Percentiles rank a stretch among this genome's conserved stretches.
These are phyloP conservation scores for Tuber microsphaerosporum DNA, from an alignment of 495 filamentous ascomycete genomes.

Conservation along the genomic window DNA sequence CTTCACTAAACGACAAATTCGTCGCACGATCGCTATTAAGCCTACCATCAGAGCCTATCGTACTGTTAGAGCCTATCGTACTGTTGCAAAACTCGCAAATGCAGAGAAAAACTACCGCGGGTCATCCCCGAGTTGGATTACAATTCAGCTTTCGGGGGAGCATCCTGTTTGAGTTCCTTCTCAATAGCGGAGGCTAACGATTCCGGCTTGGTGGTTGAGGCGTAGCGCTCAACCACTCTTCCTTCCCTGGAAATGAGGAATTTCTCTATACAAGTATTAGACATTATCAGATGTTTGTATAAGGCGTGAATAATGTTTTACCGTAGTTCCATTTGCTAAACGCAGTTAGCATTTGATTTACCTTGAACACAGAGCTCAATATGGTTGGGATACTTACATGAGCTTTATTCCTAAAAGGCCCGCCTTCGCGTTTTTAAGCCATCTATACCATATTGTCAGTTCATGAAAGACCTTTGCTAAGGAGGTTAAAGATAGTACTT, in stretches of 20 bases:
- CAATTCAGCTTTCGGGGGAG: conserved; percentile 13
- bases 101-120: not conserved
- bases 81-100: not conserved
- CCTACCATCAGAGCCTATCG: not conserved
- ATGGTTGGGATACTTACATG: conserved; percentile 55
- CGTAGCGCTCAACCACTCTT: conserved; percentile 72
- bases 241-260: conserved; percentile 84
- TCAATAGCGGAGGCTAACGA: conserved; percentile 64
- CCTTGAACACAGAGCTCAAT: not conserved
- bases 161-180: conserved; percentile 59
- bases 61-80: too few species aligned
- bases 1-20: not conserved
- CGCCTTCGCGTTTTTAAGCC: conserved; percentile 74
- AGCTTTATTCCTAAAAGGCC: conserved; percentile 78
- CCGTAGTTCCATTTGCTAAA: conserved; percentile 41
- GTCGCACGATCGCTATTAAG: not conserved
- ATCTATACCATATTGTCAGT: conserved; percentile 7
- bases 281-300: conserved; percentile 56
- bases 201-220: conserved; percentile 79
- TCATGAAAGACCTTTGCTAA: not conserved
- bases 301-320: not conserved
- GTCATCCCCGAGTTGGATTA: not conserved
- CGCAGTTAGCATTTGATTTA: conserved; percentile 11
- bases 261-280: conserved; percentile 61
- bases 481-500: conserved; percentile 48